Conservation (phyloP, 768 basidiomycete species). For the Epithele typhae region DNA sequence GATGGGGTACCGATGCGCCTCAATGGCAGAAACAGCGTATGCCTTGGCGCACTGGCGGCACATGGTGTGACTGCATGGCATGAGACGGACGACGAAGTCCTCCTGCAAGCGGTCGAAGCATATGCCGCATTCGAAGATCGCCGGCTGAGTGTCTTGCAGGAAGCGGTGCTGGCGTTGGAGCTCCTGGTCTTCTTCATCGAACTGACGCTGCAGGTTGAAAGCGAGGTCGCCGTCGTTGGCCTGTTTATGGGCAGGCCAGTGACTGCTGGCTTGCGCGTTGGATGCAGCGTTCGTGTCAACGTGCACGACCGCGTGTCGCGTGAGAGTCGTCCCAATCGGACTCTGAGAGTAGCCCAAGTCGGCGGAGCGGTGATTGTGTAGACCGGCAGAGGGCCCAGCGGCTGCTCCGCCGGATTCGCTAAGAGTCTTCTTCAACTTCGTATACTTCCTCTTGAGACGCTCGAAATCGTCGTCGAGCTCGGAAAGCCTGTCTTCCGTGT, state of each 20-base stretch:
- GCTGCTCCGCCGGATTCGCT: no score
- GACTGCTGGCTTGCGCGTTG: no score
- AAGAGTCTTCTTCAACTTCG: no score
- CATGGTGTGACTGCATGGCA: conserved; percentile 45
- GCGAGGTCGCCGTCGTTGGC: conserved; percentile 12
- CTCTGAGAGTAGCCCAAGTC: no score
- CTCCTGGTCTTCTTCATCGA: conserved; percentile 36
- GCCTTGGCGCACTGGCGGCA: conserved; percentile 49
- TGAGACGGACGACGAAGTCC: conserved; percentile 39
- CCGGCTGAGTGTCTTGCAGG: conserved; percentile 27
- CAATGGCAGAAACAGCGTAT: conserved; percentile 42
- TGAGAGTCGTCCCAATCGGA: no score
- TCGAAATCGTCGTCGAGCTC: conserved; percentile 5
- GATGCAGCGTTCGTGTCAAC: no score
- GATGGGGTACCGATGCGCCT: conserved; percentile 54
- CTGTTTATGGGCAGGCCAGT: conserved; percentile 1
- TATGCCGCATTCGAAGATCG: conserved; percentile 46
- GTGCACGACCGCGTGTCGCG: no score
- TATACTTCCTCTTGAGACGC: neutral
- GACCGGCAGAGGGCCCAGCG: no score
- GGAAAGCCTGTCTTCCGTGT: conserved; percentile 26
- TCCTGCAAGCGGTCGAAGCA: conserved; percentile 48
- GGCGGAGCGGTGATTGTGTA: no score
- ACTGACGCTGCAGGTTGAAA: conserved; percentile 29
- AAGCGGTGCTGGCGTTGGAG: conserved; percentile 32